Base-by-base conservation (phyloP, 345 rosid species). In the Gossypium longicalyx region DNA sequence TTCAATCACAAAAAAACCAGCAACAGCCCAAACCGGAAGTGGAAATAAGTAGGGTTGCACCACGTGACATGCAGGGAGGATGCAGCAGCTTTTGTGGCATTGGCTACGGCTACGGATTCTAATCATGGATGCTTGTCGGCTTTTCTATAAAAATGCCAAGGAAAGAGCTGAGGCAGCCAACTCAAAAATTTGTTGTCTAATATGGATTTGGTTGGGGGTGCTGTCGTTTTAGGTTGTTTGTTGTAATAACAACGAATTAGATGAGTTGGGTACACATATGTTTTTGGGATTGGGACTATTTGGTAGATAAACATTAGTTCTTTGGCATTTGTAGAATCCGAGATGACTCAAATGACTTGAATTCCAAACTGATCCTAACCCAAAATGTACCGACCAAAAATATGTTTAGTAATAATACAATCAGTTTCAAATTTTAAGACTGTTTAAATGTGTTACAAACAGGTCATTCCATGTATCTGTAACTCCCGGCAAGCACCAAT, bases 61-160 rank as follows among this genome's bases (percentile, higher is more conserved):
- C 94, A 92, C 81, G 97, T 94, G 93, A 91, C 87, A 29, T 94
- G 98, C 84, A 89, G 89, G 62, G 98, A 92, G 91, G 98, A 94
- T 57, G 98, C 97, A 72, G 97, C 97, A 0, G 97, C 87, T 2
- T 92, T 82, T 77, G 97, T 92, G 87, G 98, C 95, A 1, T 45
- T 94, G 44, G 95, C 95, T 7, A 97, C 98, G 16, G 98, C 98
- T 5, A 81, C 92, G 88, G 97, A 94, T 87, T 34, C 93, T 92
- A 25, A 89, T 97, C 77, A 80, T 88, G 90, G 97, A 94, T 73
- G 98, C 98, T 47, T 92, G 98, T 78, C 86, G 74, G 78, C 56
- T 83, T 56, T 94, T 92, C 71, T 88, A 97, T 27, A 89, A 83
- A 23, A 34, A 90, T 89, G 90, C 85, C 89, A 71, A 88, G 98